A percentile compares a stretch with the other conserved stretches of the same genome.
These are phyloP conservation scores for Trichophyton mentagrophytes DNA, from an alignment of 2,329 filamentous ascomycete species.

Conservation along the genomic window DNA sequence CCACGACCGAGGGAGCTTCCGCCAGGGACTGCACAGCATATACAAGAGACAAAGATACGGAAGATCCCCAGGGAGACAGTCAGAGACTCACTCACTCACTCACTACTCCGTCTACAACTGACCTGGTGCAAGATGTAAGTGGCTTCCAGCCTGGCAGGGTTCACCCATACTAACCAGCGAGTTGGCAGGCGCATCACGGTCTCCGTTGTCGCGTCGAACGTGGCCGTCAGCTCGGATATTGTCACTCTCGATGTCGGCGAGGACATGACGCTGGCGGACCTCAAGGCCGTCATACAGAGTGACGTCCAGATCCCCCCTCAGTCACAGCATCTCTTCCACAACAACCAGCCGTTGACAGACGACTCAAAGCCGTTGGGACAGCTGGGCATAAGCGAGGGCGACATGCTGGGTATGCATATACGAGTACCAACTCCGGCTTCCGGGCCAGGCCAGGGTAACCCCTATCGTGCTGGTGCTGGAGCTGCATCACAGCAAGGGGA, in stretches of 20 bases:
- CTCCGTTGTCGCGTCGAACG: conserved; percentile 63
- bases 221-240: conserved; percentile 56
- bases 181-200: conserved; percentile 67
- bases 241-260: conserved; percentile 69
- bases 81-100: too few species aligned
- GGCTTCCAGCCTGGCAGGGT: not conserved
- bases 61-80: too few species aligned
- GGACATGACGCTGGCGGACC: conserved; percentile 68
- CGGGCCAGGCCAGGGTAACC: not conserved
- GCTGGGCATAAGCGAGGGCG: conserved; percentile 69
- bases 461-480: not conserved
- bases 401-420: conserved; percentile 84
- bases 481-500: conserved; percentile 11
- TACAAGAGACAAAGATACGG: not conserved
- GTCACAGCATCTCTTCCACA: conserved; percentile 78
- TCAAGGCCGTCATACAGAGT: conserved; percentile 78
- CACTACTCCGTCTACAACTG: not conserved
- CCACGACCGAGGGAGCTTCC: not conserved
- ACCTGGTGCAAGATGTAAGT: not conserved
- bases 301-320: conserved; percentile 62
- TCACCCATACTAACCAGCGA: not conserved
- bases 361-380: conserved; percentile 70
- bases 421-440: conserved; percentile 20
- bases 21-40: not conserved
- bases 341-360: conserved; percentile 67